phyloP scores from a whole-genome alignment of 306 rosid species.

The Cicer chorassanicum region DNA sequence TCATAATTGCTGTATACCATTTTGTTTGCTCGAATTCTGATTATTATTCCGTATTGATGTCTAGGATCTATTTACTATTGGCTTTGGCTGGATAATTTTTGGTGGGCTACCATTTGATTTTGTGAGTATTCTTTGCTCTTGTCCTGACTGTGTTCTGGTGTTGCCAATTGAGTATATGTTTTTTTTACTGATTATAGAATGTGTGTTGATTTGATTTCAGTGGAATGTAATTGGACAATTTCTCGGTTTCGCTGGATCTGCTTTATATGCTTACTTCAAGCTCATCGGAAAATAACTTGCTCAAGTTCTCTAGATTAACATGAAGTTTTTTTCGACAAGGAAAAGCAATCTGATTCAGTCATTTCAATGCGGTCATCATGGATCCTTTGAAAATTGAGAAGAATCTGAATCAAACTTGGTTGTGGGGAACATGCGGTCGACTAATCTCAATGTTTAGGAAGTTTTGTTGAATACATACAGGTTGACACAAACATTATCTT shows the following conservation, averaged over 20 bases:
- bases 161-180: conserved; percentile 30
- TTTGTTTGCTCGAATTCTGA: conserved; percentile 27
- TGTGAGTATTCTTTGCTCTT: conserved; percentile 49
- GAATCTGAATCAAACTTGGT: conserved; percentile 35
- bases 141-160: conserved; percentile 15
- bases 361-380: neutral
- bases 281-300: conserved; percentile 67
- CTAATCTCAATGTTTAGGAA: conserved; percentile 38
- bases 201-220: conserved; percentile 55
- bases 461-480: conserved; percentile 42
- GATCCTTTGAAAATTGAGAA: conserved; percentile 27
- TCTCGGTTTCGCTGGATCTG: conserved; percentile 87
- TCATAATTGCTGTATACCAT: conserved; percentile 2
- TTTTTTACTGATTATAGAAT: conserved; percentile 16
- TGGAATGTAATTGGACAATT: conserved; percentile 78
- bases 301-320: conserved; percentile 39
- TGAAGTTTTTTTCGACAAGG: conserved; percentile 36
- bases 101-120: conserved; percentile 86
- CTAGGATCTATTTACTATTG: conserved; percentile 88
- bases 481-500: conserved; percentile 37
- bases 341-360: conserved; percentile 35
- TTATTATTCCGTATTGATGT: conserved; percentile 34
- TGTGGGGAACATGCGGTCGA: conserved; percentile 35
- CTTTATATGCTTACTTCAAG: conserved; percentile 84
- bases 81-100: conserved; percentile 89